Conservation (phyloP, 2,329 filamentous ascomycete species). For the Arthrinium puccinioides region DNA sequence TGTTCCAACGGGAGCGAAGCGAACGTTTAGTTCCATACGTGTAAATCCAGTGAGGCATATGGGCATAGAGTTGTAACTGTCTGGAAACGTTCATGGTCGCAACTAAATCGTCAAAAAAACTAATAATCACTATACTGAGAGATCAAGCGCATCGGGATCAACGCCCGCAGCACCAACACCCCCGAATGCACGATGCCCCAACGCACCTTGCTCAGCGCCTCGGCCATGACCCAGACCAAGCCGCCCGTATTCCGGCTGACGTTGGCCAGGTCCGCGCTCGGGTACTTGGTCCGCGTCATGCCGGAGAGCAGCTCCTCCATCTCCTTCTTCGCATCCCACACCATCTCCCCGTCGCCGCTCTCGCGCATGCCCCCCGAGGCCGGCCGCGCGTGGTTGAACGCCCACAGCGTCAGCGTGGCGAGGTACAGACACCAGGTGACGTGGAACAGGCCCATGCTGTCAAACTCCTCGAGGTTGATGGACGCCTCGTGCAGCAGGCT, state of each 20-base stretch:
- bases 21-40: too few species aligned
- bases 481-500: slow-evolving; percentile 42
- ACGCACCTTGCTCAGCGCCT: slow-evolving; percentile 45
- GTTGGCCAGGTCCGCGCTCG: slow-evolving; percentile 25
- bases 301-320: slow-evolving; percentile 35
- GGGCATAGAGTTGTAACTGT: not conserved
- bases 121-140: not conserved
- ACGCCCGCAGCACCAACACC: slow-evolving; percentile 41
- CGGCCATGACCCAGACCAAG: slow-evolving; percentile 47
- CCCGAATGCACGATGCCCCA: slow-evolving; percentile 58
- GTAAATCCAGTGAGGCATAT: too few species aligned
- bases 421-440: slow-evolving; percentile 57
- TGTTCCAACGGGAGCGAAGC: too few species aligned
- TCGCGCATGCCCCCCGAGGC: slow-evolving; percentile 7
- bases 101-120: not conserved
- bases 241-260: slow-evolving; percentile 43
- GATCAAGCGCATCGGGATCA: slow-evolving; percentile 15
- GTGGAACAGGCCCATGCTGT: slow-evolving; percentile 48
- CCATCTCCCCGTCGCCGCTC: slow-evolving; percentile 36
- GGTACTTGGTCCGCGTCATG: slow-evolving; percentile 30
- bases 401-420: slow-evolving; percentile 50
- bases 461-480: slow-evolving; percentile 39
- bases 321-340: slow-evolving; percentile 41
- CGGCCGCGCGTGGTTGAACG: slow-evolving; percentile 39
- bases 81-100: not conserved